Percentiles rank a stretch among this genome's conserved stretches.
Evolutionary conservation across 495 filamentous ascomycete genomes (phyloP).

Genomic region (Penicillium riverlandense): DNA sequence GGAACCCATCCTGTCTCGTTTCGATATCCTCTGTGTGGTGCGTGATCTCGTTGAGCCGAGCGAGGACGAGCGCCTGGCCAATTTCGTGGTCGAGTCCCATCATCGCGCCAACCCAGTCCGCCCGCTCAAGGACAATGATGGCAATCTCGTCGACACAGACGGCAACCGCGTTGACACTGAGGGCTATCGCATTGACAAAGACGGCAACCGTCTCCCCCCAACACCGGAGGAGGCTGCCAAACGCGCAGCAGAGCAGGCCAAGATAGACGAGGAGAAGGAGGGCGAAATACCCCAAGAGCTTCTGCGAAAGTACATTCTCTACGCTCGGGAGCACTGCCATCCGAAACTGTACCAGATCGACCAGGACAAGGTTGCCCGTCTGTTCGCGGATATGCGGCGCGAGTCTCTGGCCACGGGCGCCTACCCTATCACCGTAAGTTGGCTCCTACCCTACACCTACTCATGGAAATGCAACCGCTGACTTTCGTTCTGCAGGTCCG

Average conservation of each 20-base stretch:
- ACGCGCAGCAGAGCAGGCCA: slow-evolving; percentile 32
- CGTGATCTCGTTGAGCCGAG: slow-evolving; percentile 93
- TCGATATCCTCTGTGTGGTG: slow-evolving; percentile 96
- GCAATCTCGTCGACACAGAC: slow-evolving; percentile 58
- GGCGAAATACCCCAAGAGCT: slow-evolving; percentile 87
- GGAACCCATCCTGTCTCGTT: slow-evolving; percentile 95
- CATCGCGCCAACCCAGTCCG: slow-evolving; percentile 74
- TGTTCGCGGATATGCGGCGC: slow-evolving; percentile 94
- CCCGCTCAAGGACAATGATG: slow-evolving; percentile 45
- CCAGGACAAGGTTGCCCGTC: slow-evolving; percentile 87
- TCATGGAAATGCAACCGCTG: not conserved
- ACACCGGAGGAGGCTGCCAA: slow-evolving; percentile 27
- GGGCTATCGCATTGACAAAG: slow-evolving; percentile 33
- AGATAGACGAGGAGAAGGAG: slow-evolving; percentile 52
- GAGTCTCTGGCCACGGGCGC: slow-evolving; percentile 89
- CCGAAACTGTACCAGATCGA: slow-evolving; percentile 98
- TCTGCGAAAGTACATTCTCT: slow-evolving; percentile 94
- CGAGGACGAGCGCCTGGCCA: slow-evolving; percentile 92
- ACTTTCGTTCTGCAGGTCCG: slow-evolving; percentile 59
- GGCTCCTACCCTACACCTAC: not conserved
- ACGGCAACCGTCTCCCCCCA: slow-evolving; percentile 29
- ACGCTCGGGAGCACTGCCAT: slow-evolving; percentile 80
- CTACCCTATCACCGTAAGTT: slow-evolving; percentile 92
- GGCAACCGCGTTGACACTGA: slow-evolving; percentile 41
- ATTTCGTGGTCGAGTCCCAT: slow-evolving; percentile 92